Conservation (phyloP, 164 flowering plant species). For the Vitis vinifera region ASM3070453v1 NC_081815.1:18607501-18608000, state of each 20-base stretch:
- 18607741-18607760: constrained; percentile 88
- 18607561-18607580: constrained; percentile 36
- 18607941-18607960: constrained; percentile 45
- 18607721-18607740: constrained; percentile 34
- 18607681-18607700: constrained; percentile 21
- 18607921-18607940: constrained; percentile 60
- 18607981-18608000: constrained; percentile 66
- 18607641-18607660: constrained; percentile 22
- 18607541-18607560: constrained; percentile 19
- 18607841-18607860: constrained; percentile 31
- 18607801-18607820: constrained; percentile 45
- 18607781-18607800: constrained; percentile 79
- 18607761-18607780: constrained; percentile 84
- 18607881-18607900: constrained; percentile 33
- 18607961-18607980: constrained; percentile 50
- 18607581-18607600: constrained; percentile 34
- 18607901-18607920: constrained; percentile 67
- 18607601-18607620: constrained; percentile 26
- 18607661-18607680: constrained; percentile 17
- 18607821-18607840: constrained; percentile 22
- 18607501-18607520: constrained; percentile 26
- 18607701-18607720: constrained; percentile 33
- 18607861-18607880: constrained; percentile 51
- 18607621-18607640: constrained; percentile 13
- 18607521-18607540: constrained; percentile 32